phyloP scores from a whole-genome alignment of 179 eudicot genomes.

The Carnegiea gigantea region DNA sequence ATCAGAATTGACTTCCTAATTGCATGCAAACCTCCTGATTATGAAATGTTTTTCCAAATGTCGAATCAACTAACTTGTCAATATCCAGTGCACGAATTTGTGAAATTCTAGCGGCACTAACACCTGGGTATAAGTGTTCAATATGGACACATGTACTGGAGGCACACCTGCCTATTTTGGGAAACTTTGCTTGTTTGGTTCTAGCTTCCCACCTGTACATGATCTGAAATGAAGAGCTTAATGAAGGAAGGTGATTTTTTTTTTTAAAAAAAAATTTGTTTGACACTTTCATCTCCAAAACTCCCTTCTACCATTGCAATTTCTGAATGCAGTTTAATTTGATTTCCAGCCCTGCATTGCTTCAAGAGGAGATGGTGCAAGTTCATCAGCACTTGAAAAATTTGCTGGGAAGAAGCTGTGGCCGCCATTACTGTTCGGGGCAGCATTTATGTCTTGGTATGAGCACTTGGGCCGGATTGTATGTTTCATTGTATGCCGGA shows the following conservation, averaged over 20 bases:
- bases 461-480: constrained; percentile 76
- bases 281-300: not conserved
- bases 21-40: not conserved
- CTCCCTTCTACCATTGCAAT: no score
- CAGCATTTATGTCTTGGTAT: constrained; percentile 82
- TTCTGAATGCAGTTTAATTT: not conserved
- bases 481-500: constrained; percentile 58
- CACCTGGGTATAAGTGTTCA: no score
- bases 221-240: no score
- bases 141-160: no score
- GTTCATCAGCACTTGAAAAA: constrained; percentile 39
- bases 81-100: no score
- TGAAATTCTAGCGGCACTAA: no score
- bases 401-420: constrained; percentile 60
- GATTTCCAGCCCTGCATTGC: constrained; percentile 57
- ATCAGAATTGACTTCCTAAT: not conserved
- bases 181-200: no score
- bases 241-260: no score
- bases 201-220: no score
- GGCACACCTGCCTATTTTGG: no score
- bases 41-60: not conserved
- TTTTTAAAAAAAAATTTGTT: no score
- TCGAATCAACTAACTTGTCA: no score
- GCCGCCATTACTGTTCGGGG: constrained; percentile 68
- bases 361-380: constrained; percentile 37